These are phyloP conservation scores for Ascomycota sp. DNA, from an alignment of 2,329 filamentous ascomycete genomes.

Conservation along the genomic window DNA sequence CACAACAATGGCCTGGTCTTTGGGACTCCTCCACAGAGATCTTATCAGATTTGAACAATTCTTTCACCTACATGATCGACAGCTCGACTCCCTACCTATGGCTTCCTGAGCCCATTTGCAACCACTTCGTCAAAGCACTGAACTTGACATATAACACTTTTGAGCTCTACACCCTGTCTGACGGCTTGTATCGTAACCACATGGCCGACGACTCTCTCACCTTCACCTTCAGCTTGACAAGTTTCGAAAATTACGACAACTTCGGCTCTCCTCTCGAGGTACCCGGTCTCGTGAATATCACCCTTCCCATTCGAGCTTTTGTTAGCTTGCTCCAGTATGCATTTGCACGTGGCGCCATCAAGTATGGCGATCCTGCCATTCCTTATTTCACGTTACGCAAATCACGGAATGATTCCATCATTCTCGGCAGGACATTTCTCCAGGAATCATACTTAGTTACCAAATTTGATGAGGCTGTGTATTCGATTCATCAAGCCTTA, in stretches of 20 bases:
- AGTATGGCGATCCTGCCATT: slow-evolving; percentile 21
- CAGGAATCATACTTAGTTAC: slow-evolving; percentile 46
- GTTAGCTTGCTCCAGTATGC: slow-evolving; percentile 28
- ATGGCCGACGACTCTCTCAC: slow-evolving; percentile 21
- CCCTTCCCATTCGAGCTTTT: slow-evolving; percentile 29
- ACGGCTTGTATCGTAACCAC: slow-evolving; percentile 31
- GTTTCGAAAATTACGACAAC: slow-evolving; percentile 30
- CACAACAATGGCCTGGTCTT: slow-evolving; percentile 9
- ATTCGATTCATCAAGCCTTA: slow-evolving; percentile 33
- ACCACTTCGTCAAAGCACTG: slow-evolving; percentile 41
- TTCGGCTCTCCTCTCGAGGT: slow-evolving; percentile 27
- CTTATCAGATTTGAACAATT: slow-evolving; percentile 24
- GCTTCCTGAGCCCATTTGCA: slow-evolving; percentile 39
- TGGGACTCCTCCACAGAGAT: slow-evolving; percentile 19
- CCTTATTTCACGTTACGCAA: slow-evolving; percentile 49
- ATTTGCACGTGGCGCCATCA: slow-evolving; percentile 21
- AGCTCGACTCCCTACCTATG: slow-evolving; percentile 44
- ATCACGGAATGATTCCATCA: slow-evolving; percentile 28
- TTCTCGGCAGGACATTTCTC: slow-evolving; percentile 47
- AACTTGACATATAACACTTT: slow-evolving; percentile 43
- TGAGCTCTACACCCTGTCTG: slow-evolving; percentile 42
- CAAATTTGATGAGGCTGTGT: slow-evolving; percentile 30
- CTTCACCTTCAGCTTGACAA: slow-evolving; percentile 37
- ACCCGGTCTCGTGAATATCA: slow-evolving; percentile 34
- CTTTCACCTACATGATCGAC: slow-evolving; percentile 36